These are phyloP conservation scores for Daedaleopsis sinensis DNA, from an alignment of 768 basidiomycete species.

Conservation along the genomic window DNA sequence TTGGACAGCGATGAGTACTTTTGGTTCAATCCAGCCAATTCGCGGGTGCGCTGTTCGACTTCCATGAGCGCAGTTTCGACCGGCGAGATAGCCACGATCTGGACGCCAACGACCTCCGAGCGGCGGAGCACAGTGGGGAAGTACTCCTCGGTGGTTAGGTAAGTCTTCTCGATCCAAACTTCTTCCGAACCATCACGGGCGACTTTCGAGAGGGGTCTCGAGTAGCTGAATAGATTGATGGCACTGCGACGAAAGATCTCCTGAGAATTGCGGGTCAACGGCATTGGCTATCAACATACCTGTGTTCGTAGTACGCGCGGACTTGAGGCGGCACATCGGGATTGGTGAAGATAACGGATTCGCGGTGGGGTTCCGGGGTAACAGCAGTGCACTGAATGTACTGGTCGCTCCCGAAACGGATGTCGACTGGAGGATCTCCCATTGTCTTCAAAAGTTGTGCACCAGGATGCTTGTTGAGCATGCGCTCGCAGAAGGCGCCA, in stretches of 20 bases:
- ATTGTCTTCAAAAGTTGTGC: slow-evolving; percentile 76
- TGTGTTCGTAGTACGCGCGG: slow-evolving; percentile 86
- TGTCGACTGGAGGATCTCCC: slow-evolving; percentile 79
- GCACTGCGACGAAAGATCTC: slow-evolving; percentile 48
- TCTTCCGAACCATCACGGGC: slow-evolving; percentile 71
- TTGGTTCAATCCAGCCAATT: slow-evolving; percentile 65
- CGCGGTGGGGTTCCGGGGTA: slow-evolving; percentile 80
- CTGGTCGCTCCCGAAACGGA: slow-evolving; percentile 77
- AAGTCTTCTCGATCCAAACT: slow-evolving; percentile 88
- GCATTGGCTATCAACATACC: slow-evolving; percentile 42
- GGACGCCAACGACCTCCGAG: slow-evolving; percentile 77
- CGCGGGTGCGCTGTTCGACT: slow-evolving; percentile 79
- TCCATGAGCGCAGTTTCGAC: slow-evolving; percentile 82
- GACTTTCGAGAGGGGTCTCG: slow-evolving; percentile 65
- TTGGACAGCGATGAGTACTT: slow-evolving; percentile 81
- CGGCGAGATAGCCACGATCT: slow-evolving; percentile 80
- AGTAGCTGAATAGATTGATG: slow-evolving; percentile 81
- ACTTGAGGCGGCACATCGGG: slow-evolving; percentile 82
- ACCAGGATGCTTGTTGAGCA: slow-evolving; percentile 88
- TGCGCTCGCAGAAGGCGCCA: slow-evolving; percentile 85
- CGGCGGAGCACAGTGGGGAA: slow-evolving; percentile 92
- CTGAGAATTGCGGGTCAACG: not conserved
- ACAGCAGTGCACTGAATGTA: slow-evolving; percentile 91
- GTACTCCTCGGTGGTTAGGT: slow-evolving; percentile 81
- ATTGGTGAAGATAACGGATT: slow-evolving; percentile 78